Percentiles rank a stretch among this genome's conserved stretches.
Evolutionary conservation across 1,284 basidiomycete species (phyloP).

Genomic region (Polyporus tsugae): DNA sequence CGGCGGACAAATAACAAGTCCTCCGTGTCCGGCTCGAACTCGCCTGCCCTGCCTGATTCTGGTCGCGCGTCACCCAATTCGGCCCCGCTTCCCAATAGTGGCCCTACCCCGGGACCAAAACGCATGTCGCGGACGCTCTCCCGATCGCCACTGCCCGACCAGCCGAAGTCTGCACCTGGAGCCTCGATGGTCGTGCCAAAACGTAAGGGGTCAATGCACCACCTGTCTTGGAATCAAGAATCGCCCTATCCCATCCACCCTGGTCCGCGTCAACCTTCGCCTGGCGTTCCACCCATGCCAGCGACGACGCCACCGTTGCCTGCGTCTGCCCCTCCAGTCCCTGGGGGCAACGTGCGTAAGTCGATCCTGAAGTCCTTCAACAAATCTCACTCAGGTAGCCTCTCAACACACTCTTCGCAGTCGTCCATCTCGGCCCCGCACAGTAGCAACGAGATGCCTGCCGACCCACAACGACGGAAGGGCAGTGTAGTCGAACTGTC

Average conservation of each 20-base stretch:
- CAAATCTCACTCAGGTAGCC: constrained; percentile 52
- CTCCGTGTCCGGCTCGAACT: constrained; percentile 38
- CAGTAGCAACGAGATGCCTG: constrained; percentile 42
- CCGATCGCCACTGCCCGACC: constrained; percentile 35
- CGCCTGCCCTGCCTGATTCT: constrained; percentile 35
- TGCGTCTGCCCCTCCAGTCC: constrained; percentile 36
- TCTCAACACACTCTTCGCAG: constrained; percentile 37
- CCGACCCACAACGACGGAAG: constrained; percentile 42
- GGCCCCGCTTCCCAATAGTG: constrained; percentile 42
- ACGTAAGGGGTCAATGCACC: constrained; percentile 46
- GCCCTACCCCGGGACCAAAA: constrained; percentile 23
- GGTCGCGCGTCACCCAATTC: constrained; percentile 42
- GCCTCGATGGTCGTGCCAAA: constrained; percentile 29
- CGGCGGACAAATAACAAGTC: constrained; percentile 65
- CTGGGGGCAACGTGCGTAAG: constrained; percentile 54
- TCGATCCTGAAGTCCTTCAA: constrained; percentile 76
- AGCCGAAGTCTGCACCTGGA: constrained; percentile 31
- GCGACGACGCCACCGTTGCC: constrained; percentile 34
- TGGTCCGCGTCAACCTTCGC: constrained; percentile 30
- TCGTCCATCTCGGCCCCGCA: constrained; percentile 40
- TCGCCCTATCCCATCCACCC: constrained; percentile 63
- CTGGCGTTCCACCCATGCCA: constrained; percentile 37
- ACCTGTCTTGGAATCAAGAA: constrained; percentile 71
- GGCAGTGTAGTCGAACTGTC: constrained; percentile 50
- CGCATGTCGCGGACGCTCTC: constrained; percentile 37